Evolutionary conservation across 2,329 filamentous ascomycete genomes (phyloP), one percentile per base, ranked within the genome.

Genomic region (Ambrosiella cleistominuta): DNA sequence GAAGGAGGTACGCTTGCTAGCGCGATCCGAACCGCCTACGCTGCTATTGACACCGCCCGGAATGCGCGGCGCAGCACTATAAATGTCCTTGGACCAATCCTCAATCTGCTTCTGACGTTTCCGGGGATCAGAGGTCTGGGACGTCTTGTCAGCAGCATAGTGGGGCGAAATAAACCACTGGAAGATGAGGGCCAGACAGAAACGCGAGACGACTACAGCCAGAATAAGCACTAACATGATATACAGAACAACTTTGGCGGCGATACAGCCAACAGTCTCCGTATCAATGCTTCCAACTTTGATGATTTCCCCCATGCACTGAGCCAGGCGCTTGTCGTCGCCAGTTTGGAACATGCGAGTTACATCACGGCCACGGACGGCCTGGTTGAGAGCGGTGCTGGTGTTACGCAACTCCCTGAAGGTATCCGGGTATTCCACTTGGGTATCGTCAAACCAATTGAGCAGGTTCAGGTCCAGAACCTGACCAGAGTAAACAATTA

Each of bases 1-100:
- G 72, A 98, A 94, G 69, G 88, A 95, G 62, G 76, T 79, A 63
- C 91, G 85, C 73, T 91, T 95, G 77, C 78, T 88, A 58, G 74
- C 76, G 56, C 86, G 79, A 62, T 91, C 88, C 44, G 78, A 81
- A 55, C 73, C 71, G 9, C 75, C 76, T 61, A 81, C 78, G 54
- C 79, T 83, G 66, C 80, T 85, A 60, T 80, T 79, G 47, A 85
- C 73, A 65, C 95, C 81, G 15, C 82, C 93, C 2, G 84, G 79
- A 62, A 96, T 76, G 63, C 89, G 86, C 57, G 85, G 83, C 27
- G 89, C 88, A 2, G 91, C 86, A 49, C 89, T 86, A 70, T 98
- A 97, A 65, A 98, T 98, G 66, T 98, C 93, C 63, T 97, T 88
- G 12, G 85, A 85, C 93, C 93, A 98, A 65, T 96, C 91, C 69